These are phyloP conservation scores for Stephania cephalantha DNA, from an alignment of 164 flowering plant genomes.

Conservation along the genomic window DNA sequence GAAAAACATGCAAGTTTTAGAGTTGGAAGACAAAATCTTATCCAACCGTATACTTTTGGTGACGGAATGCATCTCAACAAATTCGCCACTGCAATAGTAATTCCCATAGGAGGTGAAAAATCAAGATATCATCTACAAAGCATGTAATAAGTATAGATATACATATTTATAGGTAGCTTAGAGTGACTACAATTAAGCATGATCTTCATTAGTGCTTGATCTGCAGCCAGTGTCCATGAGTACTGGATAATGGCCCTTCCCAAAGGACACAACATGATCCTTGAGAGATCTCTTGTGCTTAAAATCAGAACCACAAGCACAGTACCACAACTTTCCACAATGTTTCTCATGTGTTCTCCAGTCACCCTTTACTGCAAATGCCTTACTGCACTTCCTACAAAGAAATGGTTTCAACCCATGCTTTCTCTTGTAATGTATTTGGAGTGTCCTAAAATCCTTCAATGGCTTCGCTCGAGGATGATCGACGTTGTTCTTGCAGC, in stretches of 20 bases:
- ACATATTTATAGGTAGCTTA: too few relatives aligned
- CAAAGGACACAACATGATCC: slow-evolving; percentile 10
- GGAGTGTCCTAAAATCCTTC: slow-evolving; percentile 16
- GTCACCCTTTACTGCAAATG: slow-evolving; percentile 13
- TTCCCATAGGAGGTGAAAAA: too few relatives aligned
- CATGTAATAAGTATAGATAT: too few relatives aligned
- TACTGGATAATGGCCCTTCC: slow-evolving; percentile 9
- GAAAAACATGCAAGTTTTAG: too few relatives aligned
- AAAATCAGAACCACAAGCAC: slow-evolving; percentile 14
- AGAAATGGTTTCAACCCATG: slow-evolving; percentile 15
- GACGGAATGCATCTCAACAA: too few relatives aligned
- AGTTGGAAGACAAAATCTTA: too few relatives aligned
- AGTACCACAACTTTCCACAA: slow-evolving; percentile 15
- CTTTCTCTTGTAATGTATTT: slow-evolving; percentile 17
- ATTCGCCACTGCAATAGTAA: too few relatives aligned
- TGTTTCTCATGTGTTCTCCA: slow-evolving; percentile 17
- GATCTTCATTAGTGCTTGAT: background rate
- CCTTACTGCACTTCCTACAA: slow-evolving; percentile 13
- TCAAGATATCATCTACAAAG: too few relatives aligned
- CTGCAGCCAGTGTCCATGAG: background rate
- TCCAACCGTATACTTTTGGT: too few relatives aligned
- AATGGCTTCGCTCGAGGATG: slow-evolving; percentile 58
- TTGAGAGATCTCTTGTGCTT: slow-evolving; percentile 15
- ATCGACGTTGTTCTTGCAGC: slow-evolving; percentile 77
- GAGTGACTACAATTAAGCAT: background rate